These are phyloP conservation scores for Saposhnikovia divaricata DNA, from an alignment of 129 eudicot genomes.

Conservation along the genomic window DNA sequence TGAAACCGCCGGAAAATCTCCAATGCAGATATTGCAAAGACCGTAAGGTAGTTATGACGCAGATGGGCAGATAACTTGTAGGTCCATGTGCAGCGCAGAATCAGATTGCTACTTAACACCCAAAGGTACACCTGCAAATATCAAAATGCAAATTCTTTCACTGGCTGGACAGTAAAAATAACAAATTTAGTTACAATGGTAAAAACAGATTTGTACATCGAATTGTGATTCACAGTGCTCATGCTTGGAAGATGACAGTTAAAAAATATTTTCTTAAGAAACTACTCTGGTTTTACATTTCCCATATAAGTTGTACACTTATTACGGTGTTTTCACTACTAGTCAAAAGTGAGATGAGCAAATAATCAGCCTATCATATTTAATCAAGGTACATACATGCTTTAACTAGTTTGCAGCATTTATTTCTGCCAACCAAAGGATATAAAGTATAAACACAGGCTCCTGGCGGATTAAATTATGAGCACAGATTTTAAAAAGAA, in stretches of 20 bases:
- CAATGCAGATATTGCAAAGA: conserved; percentile 63
- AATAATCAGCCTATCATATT: background rate
- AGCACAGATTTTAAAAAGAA: background rate
- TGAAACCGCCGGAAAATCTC: conserved; percentile 90
- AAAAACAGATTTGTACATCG: background rate
- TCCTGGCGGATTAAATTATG: background rate
- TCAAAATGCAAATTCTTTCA: background rate
- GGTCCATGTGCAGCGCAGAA: conserved; percentile 93
- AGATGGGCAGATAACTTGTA: conserved; percentile 98
- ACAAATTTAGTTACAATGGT: no score
- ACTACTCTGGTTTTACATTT: background rate
- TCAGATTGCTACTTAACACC: conserved; percentile 89
- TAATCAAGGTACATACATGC: background rate
- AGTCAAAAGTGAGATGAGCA: background rate
- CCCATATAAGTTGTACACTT: background rate
- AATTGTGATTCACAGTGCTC: background rate
- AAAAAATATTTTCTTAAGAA: background rate
- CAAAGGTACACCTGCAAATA: conserved; percentile 63
- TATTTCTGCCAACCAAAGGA: no score
- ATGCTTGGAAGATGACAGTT: background rate
- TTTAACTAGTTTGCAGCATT: conserved; percentile 1
- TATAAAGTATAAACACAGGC: background rate
- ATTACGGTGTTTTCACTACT: background rate
- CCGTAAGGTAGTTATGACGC: conserved; percentile 82
- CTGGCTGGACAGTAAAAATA: background rate